Evolutionary conservation across 2,329 filamentous ascomycete genomes (phyloP), one percentile per base, ranked within the genome.

Genomic region (Aspergillus sp.): DNA sequence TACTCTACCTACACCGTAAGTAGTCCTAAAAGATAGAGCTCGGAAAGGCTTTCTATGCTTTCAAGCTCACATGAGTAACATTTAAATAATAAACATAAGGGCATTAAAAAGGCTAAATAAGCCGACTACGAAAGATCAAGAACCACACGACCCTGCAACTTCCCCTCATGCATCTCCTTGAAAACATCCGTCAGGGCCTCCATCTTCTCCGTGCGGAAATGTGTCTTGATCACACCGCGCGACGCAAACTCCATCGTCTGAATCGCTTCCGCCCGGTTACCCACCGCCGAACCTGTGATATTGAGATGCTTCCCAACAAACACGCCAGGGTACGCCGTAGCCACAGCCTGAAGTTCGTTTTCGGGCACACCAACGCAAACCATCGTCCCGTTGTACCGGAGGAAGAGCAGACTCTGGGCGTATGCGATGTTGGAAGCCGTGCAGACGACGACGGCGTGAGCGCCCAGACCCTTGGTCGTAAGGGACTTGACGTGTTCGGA

Each of bases 391-490:
- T 77, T 75, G 64, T 81, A 79, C 24, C 78, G 74, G 19, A 84
- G 70, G 59, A 83, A 76, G 41, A 68, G 69, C 37, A 82, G 60
- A 1, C 76, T 75, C 70, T 83, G 81, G 47, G 73, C 75, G 64
- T 84, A 84, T 5, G 80, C 80, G 41, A 71, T 72, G 56, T 83
- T 82, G 33, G 76, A 76, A 15, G 77, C 76, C 1, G 80, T 81
- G 65, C 80, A 82, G 15, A 88, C 83, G 17, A 89, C 71, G 2
- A 85, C 86, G 1, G 84, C 83, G 58, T 85, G 80, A 0, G 84
- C 86, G 27, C 86, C 86, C 6, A 85, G 71, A 0, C 84, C 84
- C 3, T 78, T 80, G 3, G 85, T 85, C 1, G 85, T 85, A 1
- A 85, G 70, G 37, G 77, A 78, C 64, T 82, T 80, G 49, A 89